Percentiles rank a stretch among this genome's conserved stretches.
Conservation (phyloP, 2,329 filamentous ascomycete genomes). For the Pezicula carpinea region DNA sequence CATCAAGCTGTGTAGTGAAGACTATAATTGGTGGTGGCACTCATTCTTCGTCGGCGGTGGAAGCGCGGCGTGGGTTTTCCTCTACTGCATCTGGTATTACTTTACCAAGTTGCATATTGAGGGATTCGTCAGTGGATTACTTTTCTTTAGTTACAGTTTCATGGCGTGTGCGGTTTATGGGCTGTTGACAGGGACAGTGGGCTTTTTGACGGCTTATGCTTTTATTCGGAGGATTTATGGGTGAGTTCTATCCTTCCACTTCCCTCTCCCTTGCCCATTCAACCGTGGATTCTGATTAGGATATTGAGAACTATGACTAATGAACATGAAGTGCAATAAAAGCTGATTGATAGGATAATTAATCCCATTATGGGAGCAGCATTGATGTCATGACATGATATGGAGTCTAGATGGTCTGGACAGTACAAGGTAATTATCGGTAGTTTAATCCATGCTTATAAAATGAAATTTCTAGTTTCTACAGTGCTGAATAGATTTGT, state of each 20-base stretch:
- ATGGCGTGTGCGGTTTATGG: constrained; percentile 79
- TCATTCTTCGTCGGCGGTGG: constrained; percentile 76
- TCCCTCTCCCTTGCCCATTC: background rate
- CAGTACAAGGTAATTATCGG: too few species aligned
- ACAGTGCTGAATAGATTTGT: too few species aligned
- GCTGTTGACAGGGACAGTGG: constrained; percentile 75
- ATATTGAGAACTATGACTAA: background rate
- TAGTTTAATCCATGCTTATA: too few species aligned
- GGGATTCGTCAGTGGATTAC: constrained; percentile 71
- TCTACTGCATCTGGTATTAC: constrained; percentile 83
- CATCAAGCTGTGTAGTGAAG: constrained; percentile 76
- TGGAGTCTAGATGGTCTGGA: too few species aligned
- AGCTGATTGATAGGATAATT: constrained; percentile 12
- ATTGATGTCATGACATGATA: too few species aligned
- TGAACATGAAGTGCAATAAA: constrained; percentile 13
- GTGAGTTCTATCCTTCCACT: constrained; percentile 39
- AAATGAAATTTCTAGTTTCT: too few species aligned
- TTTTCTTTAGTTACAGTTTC: constrained; percentile 84
- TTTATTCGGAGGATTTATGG: constrained; percentile 82
- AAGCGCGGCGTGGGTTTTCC: constrained; percentile 75
- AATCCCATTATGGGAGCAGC: too few species aligned
- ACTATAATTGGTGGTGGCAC: constrained; percentile 92
- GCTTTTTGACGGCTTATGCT: constrained; percentile 77
- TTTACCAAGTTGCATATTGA: constrained; percentile 73
- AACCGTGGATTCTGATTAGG: background rate